These are phyloP conservation scores for Penicillium cataractarum DNA, from an alignment of 495 filamentous ascomycete genomes.

Conservation along the genomic window DNA sequence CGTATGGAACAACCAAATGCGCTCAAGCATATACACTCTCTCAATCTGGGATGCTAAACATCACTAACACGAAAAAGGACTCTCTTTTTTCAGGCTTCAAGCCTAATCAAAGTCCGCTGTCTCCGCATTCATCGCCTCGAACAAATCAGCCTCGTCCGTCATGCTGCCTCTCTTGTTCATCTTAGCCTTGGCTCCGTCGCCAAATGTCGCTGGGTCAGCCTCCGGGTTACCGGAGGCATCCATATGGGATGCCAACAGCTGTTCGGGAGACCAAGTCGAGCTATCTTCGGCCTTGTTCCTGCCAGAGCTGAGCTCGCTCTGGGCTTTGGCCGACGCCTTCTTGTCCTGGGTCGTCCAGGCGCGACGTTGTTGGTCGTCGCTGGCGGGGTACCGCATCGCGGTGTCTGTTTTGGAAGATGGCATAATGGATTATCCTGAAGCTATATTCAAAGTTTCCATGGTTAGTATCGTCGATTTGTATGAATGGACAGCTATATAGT, in stretches of 20 bases:
- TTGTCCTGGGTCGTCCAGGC: slow-evolving; percentile 29
- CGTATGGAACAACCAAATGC: not conserved
- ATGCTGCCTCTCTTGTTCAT: slow-evolving; percentile 20
- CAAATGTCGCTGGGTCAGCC: slow-evolving; percentile 31
- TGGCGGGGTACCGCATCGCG: slow-evolving; percentile 29
- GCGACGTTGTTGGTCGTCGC: slow-evolving; percentile 28
- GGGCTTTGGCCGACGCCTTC: slow-evolving; percentile 15
- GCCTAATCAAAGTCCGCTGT: slow-evolving; percentile 43
- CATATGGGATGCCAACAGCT: slow-evolving; percentile 36
- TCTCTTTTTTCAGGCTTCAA: not conserved
- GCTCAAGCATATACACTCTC: not conserved
- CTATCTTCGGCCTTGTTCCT: slow-evolving; percentile 18
- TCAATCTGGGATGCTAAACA: not conserved
- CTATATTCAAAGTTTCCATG: not conserved
- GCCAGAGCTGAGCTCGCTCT: slow-evolving; percentile 12
- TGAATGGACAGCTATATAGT: not conserved
- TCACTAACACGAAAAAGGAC: not conserved
- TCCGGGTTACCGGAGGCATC: slow-evolving; percentile 40
- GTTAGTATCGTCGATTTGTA: not conserved
- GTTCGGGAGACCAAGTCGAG: slow-evolving; percentile 31
- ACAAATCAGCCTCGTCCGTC: slow-evolving; percentile 32
- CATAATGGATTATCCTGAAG: slow-evolving; percentile 26
- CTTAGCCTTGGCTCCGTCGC: slow-evolving; percentile 23
- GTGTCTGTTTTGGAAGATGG: slow-evolving; percentile 36
- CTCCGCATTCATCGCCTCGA: slow-evolving; percentile 35